Evolutionary conservation across 371 early-diverging fungal genomes (phyloP), one percentile per base, ranked within the genome.

Genomic region (Parasitella parasitica): DNA sequence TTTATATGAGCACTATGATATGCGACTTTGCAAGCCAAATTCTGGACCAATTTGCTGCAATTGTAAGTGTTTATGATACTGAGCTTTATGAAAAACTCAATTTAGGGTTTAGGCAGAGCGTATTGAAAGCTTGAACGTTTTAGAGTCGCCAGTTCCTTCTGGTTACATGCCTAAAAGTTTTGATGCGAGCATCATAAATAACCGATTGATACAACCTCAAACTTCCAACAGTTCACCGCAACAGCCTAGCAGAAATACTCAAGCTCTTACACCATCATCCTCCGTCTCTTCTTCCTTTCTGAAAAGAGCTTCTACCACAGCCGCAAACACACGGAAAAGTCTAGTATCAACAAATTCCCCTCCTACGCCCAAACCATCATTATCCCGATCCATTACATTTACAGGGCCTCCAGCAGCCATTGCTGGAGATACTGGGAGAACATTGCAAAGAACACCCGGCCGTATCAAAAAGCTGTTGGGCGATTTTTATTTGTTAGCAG

Each of bases 401-500:
- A 55, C 56, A 30, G 48, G 48, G 6, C 32, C 52, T 5, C 6
- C 51, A 6, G 24, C 38, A 22, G 65, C 61, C 91, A 51, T 68
- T 90, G 71, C 86, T 89, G 22, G 94, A 91, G 26, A 75, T 88
- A 36, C 61, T 89, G 39, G 91, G 89, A 3, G 83, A 86, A 73
- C 76, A 18, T 72, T 65, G 37, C 67, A 77, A 35, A 62, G 93
- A 32, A 89, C 94, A 5, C 90, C 90, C 15, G 90, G 88, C 1
- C 68, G 94, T 34, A 86, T 87, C 22, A 84, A 86, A 59, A 94
- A 94, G 60, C 63, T 94, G 18, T 67, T 92, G 20, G 91, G 86
- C 1, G 94, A 94, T 71, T 70, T 93, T 48, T 91, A 86, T 67
- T 57, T 94, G 43, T 69, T 94, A 70, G 88, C 91, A 22, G 94